Evolutionary conservation across 129 eudicot species (phyloP).

Genomic region (Smallanthus sonchifolius): DNA sequence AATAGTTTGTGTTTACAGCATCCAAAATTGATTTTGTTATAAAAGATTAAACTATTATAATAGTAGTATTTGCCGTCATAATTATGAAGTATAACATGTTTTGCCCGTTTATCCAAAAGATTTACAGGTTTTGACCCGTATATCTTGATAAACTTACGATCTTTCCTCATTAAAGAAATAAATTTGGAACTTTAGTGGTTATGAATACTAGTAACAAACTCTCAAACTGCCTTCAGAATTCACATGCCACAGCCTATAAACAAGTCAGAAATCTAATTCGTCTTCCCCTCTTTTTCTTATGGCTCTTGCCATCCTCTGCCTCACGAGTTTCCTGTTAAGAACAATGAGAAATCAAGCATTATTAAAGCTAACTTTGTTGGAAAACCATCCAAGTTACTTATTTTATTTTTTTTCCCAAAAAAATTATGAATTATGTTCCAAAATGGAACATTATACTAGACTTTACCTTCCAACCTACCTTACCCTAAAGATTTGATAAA

Average conservation of each 20-base stretch:
- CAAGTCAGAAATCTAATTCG: not conserved
- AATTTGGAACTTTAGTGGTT: no score
- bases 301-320: slow-evolving; percentile 8
- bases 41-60: not conserved
- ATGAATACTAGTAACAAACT: no score
- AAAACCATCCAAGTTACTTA: not conserved
- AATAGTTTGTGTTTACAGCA: not conserved
- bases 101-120: not conserved
- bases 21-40: not conserved
- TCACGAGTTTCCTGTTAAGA: slow-evolving; percentile 7
- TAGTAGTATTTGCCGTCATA: not conserved
- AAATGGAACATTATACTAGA: not conserved
- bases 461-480: not conserved
- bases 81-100: not conserved
- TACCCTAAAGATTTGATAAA: not conserved
- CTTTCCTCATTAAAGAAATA: no score
- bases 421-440: not conserved
- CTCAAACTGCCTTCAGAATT: no score
- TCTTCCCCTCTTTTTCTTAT: slow-evolving; percentile 11
- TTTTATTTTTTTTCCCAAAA: not conserved
- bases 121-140: not conserved
- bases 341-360: not conserved
- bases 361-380: not conserved
- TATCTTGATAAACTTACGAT: no score
- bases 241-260: not conserved